These are phyloP conservation scores for Lentinula novae-zelandiae DNA, from an alignment of 1,284 basidiomycete genomes.

Conservation along the genomic window DNA sequence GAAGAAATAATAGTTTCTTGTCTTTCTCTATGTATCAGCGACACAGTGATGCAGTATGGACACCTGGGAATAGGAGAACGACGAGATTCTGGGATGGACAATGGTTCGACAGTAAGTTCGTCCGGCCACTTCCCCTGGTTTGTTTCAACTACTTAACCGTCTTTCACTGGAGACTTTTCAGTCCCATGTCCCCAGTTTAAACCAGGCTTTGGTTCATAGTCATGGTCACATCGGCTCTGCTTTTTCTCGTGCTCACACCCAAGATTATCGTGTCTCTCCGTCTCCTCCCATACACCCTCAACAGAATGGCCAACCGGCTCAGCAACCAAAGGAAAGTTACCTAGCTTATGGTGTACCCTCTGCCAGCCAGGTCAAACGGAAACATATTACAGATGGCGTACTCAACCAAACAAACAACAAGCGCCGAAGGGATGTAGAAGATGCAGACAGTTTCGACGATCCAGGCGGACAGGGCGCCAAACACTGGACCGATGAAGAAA, in stretches of 20 bases:
- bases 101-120: conserved; percentile 38
- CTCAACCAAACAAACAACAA: conserved; percentile 37
- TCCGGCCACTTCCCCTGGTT: conserved; percentile 5
- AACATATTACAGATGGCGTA: conserved; percentile 37
- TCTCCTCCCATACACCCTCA: conserved; percentile 22
- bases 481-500: conserved; percentile 79
- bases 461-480: conserved; percentile 57
- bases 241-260: conserved; percentile 19
- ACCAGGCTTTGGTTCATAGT: conserved; percentile 43
- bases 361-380: conserved; percentile 47
- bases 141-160: conserved; percentile 9
- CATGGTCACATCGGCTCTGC: conserved; percentile 25
- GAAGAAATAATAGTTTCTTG: not conserved
- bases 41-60: conserved; percentile 44
- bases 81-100: conserved; percentile 43
- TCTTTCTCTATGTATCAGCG: conserved; percentile 29
- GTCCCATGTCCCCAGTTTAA: conserved; percentile 41
- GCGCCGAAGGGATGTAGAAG: conserved; percentile 46
- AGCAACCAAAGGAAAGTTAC: conserved; percentile 11
- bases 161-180: conserved; percentile 37
- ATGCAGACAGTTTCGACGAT: conserved; percentile 47
- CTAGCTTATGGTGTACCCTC: conserved; percentile 18
- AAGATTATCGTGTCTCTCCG: conserved; percentile 36
- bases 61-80: conserved; percentile 42
- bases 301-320: conserved; percentile 10